Evolutionary conservation across 176 grass and related monocot genomes (phyloP).

Genomic region (Typha latifolia): DNA sequence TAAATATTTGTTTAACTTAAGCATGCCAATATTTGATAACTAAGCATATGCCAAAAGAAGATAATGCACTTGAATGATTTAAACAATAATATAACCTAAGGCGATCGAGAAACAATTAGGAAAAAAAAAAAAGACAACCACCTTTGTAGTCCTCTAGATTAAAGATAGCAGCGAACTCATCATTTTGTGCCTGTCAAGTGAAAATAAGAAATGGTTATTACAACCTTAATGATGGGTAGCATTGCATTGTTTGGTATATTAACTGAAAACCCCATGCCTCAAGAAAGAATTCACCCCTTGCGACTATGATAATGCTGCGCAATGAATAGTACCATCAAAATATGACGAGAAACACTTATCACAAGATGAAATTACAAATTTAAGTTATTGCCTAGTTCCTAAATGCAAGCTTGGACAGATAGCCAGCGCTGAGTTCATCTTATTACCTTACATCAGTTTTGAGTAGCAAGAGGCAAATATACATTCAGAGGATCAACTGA

Average conservation of each 20-base stretch:
- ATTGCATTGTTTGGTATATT: not conserved
- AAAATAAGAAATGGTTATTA: slow-evolving; percentile 7
- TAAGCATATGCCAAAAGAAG: too few relatives aligned
- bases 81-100: not conserved
- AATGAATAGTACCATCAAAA: not conserved
- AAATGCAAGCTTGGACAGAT: too few relatives aligned
- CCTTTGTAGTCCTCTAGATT: slow-evolving; percentile 96
- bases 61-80: not conserved
- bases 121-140: slow-evolving; percentile 14
- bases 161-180: slow-evolving; percentile 76
- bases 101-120: not conserved
- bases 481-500: too few relatives aligned
- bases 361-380: too few relatives aligned
- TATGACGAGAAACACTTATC: too few relatives aligned
- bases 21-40: too few relatives aligned
- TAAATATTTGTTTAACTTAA: too few relatives aligned
- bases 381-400: too few relatives aligned
- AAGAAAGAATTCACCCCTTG: not conserved
- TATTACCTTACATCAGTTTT: too few relatives aligned
- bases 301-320: not conserved
- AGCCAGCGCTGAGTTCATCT: too few relatives aligned
- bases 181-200: slow-evolving; percentile 70
- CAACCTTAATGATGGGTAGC: not conserved
- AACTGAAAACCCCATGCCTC: not conserved
- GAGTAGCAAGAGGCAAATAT: too few relatives aligned